Conservation (phyloP, 2,329 filamentous ascomycete species). For the Fusarium tuaranense region DNA sequence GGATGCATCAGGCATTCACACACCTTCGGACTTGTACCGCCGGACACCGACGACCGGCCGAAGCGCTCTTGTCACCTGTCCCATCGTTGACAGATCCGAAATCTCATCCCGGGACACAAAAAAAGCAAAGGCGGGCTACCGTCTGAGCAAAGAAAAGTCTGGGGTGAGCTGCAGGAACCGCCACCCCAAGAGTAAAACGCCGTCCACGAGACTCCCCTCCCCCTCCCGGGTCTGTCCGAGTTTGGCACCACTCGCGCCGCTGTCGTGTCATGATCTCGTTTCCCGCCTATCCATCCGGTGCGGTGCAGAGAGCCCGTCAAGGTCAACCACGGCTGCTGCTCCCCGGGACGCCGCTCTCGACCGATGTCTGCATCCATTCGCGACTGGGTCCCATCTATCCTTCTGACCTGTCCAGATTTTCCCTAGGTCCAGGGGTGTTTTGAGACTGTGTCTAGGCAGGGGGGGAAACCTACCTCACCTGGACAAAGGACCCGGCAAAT, state of each 20-base stretch:
- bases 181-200: slow-evolving; percentile 31
- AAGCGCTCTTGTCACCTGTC: background rate
- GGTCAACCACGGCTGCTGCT: slow-evolving; percentile 8
- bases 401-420: slow-evolving; percentile 28
- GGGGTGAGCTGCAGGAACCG: slow-evolving; percentile 44
- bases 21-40: slow-evolving; percentile 1
- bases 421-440: slow-evolving; percentile 7
- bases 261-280: slow-evolving; percentile 36
- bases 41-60: slow-evolving; percentile 35
- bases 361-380: slow-evolving; percentile 39
- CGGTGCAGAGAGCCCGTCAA: background rate
- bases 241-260: slow-evolving; percentile 43
- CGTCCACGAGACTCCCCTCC: slow-evolving; percentile 41
- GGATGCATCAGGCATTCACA: slow-evolving; percentile 23
- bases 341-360: slow-evolving; percentile 28
- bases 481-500: background rate
- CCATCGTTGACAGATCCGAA: slow-evolving; percentile 25
- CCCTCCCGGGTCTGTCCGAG: slow-evolving; percentile 43
- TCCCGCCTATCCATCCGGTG: slow-evolving; percentile 20
- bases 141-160: slow-evolving; percentile 14
- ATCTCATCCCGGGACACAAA: slow-evolving; percentile 11
- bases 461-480: background rate
- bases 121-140: background rate
- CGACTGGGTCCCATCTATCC: slow-evolving; percentile 27
- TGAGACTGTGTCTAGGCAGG: no score